Evolutionary conservation across 352 stramenopile genomes (phyloP).

Genomic region (Globisporangium iwayamae): DNA sequence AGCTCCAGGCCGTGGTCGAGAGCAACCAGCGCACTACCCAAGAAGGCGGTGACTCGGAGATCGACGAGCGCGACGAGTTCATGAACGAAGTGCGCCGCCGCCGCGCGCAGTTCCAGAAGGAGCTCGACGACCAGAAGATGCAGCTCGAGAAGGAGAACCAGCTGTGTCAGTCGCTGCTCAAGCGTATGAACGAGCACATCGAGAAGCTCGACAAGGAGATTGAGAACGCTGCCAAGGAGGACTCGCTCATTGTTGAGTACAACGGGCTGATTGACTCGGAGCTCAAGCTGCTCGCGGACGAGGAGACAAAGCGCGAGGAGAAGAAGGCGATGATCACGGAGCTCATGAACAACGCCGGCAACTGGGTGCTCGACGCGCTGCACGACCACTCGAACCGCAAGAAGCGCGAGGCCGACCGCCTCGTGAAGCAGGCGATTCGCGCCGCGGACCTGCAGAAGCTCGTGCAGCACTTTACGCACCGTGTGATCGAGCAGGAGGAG

Average conservation of each 20-base stretch:
- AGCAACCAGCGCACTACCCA: conserved; percentile 83
- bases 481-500: conserved; percentile 87
- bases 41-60: conserved; percentile 64
- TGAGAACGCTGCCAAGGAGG: conserved; percentile 63
- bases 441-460: conserved; percentile 83
- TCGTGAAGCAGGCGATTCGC: conserved; percentile 80
- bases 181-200: conserved; percentile 85
- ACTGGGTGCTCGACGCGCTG: conserved; percentile 82
- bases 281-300: conserved; percentile 71
- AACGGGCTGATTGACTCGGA: conserved; percentile 66
- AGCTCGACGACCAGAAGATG: conserved; percentile 69
- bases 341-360: conserved; percentile 84
- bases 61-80: conserved; percentile 84
- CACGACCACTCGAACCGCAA: conserved; percentile 86
- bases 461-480: conserved; percentile 87
- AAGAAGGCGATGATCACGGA: conserved; percentile 86
- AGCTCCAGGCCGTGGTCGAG: conserved; percentile 72
- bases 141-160: conserved; percentile 79
- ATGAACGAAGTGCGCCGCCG: conserved; percentile 85
- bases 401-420: conserved; percentile 81
- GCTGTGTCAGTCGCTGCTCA: conserved; percentile 71
- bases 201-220: conserved; percentile 76
- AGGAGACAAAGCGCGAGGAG: conserved; percentile 84
- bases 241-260: conserved; percentile 74
- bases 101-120: conserved; percentile 80